Conservation (phyloP, 352 stramenopile species). For the Globisporangium perplexum region DNA sequence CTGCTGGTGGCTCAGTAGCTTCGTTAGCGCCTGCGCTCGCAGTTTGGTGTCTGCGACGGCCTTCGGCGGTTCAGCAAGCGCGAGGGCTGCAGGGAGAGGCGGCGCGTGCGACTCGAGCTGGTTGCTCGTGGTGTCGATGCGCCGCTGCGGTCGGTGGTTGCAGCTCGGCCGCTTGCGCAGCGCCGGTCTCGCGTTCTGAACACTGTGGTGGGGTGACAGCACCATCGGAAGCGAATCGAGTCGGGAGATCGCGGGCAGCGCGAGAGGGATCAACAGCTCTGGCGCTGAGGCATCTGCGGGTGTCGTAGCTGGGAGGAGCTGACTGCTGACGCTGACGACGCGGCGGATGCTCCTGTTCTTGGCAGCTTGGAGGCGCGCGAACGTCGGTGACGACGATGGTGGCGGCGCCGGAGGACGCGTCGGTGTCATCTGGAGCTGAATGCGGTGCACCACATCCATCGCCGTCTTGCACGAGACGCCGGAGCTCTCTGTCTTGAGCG, state of each 20-base stretch:
- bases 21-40: constrained; percentile 17
- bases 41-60: constrained; percentile 17
- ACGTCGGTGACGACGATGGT: not conserved
- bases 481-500: not conserved
- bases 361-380: constrained; percentile 1
- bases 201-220: constrained; percentile 3
- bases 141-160: too few relatives aligned
- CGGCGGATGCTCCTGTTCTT: not conserved
- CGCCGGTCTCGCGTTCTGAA: not conserved
- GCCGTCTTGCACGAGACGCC: not conserved
- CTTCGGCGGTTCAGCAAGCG: not conserved
- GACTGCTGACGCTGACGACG: not conserved
- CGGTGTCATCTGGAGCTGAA: not conserved
- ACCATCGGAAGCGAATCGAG: constrained; percentile 2
- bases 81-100: not conserved
- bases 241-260: not conserved
- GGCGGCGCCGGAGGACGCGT: not conserved
- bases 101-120: not conserved
- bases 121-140: not conserved
- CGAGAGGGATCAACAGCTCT: too few relatives aligned
- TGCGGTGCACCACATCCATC: not conserved
- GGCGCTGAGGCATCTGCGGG: not conserved
- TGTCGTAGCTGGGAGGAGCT: not conserved
- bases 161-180: not conserved
- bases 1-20: constrained; percentile 13